phyloP scores from a whole-genome alignment of 176 grass and related monocot species.

The Eleusine indica region DNA sequence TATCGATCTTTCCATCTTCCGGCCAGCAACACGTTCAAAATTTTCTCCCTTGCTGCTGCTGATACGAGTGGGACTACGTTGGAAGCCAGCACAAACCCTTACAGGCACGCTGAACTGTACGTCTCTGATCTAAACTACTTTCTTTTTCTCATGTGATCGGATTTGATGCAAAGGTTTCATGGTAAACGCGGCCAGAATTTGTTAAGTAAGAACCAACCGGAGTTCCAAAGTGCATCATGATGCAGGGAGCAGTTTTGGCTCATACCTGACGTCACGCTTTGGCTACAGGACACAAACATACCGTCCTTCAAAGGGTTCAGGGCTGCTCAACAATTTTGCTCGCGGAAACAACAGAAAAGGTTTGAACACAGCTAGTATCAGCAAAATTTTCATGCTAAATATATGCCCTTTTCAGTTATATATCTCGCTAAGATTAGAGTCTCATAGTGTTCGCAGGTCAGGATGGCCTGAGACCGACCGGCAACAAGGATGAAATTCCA shows the following conservation, averaged over 20 bases:
- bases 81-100: conserved; percentile 74
- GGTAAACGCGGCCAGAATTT: too few relatives aligned
- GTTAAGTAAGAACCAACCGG: too few relatives aligned
- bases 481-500: conserved; percentile 45
- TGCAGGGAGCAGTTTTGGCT: neutral
- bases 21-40: conserved; percentile 64
- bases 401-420: neutral
- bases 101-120: conserved; percentile 41
- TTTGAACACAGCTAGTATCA: neutral
- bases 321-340: conserved; percentile 35
- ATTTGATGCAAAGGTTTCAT: too few relatives aligned
- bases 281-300: conserved; percentile 25
- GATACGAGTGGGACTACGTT: conserved; percentile 46
- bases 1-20: conserved; percentile 11
- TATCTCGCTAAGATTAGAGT: neutral
- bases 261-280: conserved; percentile 5
- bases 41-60: conserved; percentile 54
- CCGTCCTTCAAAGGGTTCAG: neutral
- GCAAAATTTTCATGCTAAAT: neutral
- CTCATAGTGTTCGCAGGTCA: conserved; percentile 37
- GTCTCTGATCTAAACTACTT: neutral
- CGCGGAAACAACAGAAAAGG: conserved; percentile 35
- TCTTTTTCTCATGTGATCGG: neutral
- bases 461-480: conserved; percentile 27
- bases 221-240: neutral